phyloP scores from a whole-genome alignment of 768 basidiomycete species.

The Hortiboletus flavorubellus region DNA sequence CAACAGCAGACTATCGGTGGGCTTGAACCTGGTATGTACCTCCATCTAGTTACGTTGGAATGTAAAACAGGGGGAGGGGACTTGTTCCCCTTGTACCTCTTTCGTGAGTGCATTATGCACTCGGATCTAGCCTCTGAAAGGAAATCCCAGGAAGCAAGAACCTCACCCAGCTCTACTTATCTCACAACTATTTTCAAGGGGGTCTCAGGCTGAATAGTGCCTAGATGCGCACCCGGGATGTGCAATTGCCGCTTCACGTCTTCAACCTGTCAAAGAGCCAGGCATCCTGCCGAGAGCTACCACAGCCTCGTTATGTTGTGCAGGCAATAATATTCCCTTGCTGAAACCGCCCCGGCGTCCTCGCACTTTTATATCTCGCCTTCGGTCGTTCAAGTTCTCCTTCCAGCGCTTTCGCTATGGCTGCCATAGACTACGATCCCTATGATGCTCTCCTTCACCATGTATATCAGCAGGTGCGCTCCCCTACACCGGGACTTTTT shows the following conservation, averaged over 20 bases:
- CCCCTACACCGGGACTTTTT: neutral
- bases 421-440: slow-evolving; percentile 69
- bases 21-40: neutral
- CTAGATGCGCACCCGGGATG: neutral
- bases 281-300: neutral
- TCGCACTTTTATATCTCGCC: slow-evolving; percentile 13
- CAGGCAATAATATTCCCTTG: neutral
- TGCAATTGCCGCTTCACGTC: neutral
- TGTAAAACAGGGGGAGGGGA: neutral
- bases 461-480: slow-evolving; percentile 68
- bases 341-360: neutral
- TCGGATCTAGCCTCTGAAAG: slow-evolving; percentile 2
- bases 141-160: slow-evolving; percentile 5
- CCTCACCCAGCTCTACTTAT: neutral
- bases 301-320: neutral
- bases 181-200: neutral
- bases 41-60: neutral
- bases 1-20: neutral
- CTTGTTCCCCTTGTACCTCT: slow-evolving; percentile 12
- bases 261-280: neutral
- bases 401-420: slow-evolving; percentile 3
- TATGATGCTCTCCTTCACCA: slow-evolving; percentile 79
- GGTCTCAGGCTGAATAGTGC: neutral
- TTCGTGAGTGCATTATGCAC: neutral
- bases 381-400: neutral